Base-by-base conservation (phyloP, 768 basidiomycete species). In the Pleurotus tuoliensis region DNA sequence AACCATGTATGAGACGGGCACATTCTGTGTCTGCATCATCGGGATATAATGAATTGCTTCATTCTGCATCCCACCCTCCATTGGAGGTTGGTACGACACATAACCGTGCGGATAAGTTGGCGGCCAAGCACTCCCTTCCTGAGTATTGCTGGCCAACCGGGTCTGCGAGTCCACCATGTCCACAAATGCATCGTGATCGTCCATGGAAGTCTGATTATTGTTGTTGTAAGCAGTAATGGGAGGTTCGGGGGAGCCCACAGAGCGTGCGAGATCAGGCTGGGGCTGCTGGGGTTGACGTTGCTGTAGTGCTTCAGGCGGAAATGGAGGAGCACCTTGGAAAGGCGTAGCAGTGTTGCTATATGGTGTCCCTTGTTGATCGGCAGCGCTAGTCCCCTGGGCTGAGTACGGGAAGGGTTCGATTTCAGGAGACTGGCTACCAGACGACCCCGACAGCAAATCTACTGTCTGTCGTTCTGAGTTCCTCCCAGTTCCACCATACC, bases 21-120 rank as follows among this genome's bases (percentile, higher is more conserved):
- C 51, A n/a, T 53, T 53, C 15, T 53, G 34, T 4, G 51, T 20
- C 39, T 53, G 51, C 15, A 34, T 20, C 27, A 50, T 34, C 6
- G 51, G 51, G 15, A 53, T 53, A 24, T 53, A 53, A 25, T 41
- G 51, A n/a, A 53, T 41, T 5, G 51, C 51, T 24, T 53, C 51
- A 15, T 25, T 41, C 38, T 39, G 51, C 51, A 30, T 53, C 16
- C 27, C 22, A 25, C 24, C 22, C 7, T 15, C 22, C 18, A 39
- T 53, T 13, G 37, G 15, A 6, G 51, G 27, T 9, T 53, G 51
- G 27, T 53, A 53, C 1, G 51, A 37, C 20, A 30, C 51, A 24
- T 53, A 53, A 2, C 51, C 51, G 24, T 53, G 51, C 15, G 51
- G 51, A 41, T 53, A 53, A 12, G 51, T 24, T 1, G 51, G 51